Percentiles rank a stretch among this genome's conserved stretches.
Conservation (phyloP, 106 monocot genomes). For the Hemerocallis citrina region DNA sequence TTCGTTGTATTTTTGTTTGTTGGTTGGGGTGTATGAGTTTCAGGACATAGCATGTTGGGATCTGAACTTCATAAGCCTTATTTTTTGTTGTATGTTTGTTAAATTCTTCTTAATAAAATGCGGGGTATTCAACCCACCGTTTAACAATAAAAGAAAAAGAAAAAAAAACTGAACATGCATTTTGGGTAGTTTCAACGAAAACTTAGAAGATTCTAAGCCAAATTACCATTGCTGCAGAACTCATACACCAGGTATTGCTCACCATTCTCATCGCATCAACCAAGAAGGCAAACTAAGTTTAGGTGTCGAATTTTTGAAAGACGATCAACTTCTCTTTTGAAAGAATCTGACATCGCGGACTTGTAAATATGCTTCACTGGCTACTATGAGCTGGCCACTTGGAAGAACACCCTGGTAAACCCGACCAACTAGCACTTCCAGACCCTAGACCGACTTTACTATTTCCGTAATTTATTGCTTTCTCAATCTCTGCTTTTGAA, state of each 20-base stretch:
- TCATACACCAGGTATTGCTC: constrained; percentile 43
- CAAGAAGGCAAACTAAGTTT: constrained; percentile 31
- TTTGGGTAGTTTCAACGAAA: too few species aligned
- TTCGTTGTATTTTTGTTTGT: too few species aligned
- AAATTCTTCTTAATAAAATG: too few species aligned
- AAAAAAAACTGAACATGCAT: too few species aligned
- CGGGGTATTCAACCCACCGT: too few species aligned
- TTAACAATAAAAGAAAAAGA: too few species aligned
- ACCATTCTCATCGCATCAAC: constrained; percentile 27
- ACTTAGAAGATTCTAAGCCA: constrained; percentile 35
- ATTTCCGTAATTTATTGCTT: constrained; percentile 27
- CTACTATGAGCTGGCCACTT: constrained; percentile 41
- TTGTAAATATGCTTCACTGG: constrained; percentile 40
- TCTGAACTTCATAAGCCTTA: too few species aligned
- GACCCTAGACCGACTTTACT: constrained; percentile 27
- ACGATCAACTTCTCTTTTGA: constrained; percentile 30
- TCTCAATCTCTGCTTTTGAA: constrained; percentile 39
- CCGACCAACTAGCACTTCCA: constrained; percentile 42
- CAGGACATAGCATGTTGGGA: too few species aligned
- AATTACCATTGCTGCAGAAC: constrained; percentile 33
- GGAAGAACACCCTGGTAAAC: constrained; percentile 45
- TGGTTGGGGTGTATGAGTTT: too few species aligned
- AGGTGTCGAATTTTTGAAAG: constrained; percentile 33
- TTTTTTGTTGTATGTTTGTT: too few species aligned
- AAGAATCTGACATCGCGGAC: constrained; percentile 23